Conservation (phyloP, 139 green algal genomes). For the Nannochloris sp. region DNA sequence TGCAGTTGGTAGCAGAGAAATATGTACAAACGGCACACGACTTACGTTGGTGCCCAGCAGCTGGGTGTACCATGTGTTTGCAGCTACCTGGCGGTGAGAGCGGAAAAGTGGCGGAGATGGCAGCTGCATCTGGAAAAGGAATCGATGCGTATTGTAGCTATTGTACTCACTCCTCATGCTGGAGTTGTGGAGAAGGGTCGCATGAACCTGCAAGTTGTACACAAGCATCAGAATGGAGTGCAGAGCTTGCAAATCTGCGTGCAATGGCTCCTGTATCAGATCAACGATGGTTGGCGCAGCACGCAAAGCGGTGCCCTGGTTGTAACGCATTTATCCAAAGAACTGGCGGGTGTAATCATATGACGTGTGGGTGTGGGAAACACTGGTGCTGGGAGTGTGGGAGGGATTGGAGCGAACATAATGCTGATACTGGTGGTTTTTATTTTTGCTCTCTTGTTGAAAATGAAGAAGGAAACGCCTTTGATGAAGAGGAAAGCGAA, state of each 20-base stretch:
- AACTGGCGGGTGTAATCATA: conserved; percentile 51
- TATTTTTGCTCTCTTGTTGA: not conserved
- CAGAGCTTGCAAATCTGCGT: conserved; percentile 6
- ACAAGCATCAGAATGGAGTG: conserved; percentile 15
- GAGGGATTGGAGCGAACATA: conserved; percentile 10
- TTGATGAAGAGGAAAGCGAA: too few relatives aligned
- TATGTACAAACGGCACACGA: not conserved
- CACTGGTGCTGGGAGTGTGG: conserved; percentile 50
- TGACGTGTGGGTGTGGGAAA: conserved; percentile 41
- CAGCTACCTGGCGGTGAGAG: not conserved
- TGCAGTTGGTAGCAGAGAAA: conserved; percentile 11
- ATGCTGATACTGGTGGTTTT: conserved; percentile 2
- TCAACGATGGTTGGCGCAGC: conserved; percentile 11
- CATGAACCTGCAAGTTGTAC: conserved; percentile 35
- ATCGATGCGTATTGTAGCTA: conserved; percentile 1
- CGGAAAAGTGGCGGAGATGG: not conserved
- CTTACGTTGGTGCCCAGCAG: conserved; percentile 15
- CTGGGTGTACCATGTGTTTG: not conserved
- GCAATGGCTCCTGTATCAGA: not conserved
- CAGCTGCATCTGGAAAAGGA: not conserved
- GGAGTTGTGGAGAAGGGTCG: conserved; percentile 15
- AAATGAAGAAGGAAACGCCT: too few relatives aligned
- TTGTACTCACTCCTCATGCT: conserved; percentile 31
- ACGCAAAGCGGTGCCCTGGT: conserved; percentile 33
- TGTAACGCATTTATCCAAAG: conserved; percentile 28